A percentile compares a stretch with the other conserved stretches of the same genome.
These are phyloP conservation scores for Clitopilus passeckerianus DNA, from an alignment of 768 basidiomycete species.

Conservation along the genomic window DNA sequence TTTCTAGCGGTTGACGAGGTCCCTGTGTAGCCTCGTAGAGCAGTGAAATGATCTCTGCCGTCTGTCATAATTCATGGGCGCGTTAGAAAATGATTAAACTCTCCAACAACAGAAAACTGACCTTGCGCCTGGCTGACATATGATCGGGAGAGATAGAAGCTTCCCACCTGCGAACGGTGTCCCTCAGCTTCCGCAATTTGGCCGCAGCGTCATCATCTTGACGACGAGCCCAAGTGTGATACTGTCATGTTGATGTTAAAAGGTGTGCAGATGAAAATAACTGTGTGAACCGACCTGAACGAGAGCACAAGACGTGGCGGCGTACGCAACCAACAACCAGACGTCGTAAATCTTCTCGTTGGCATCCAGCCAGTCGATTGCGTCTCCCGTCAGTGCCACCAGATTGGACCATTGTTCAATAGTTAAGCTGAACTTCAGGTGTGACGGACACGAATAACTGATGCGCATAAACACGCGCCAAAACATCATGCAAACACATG, in stretches of 20 bases:
- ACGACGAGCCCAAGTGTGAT: slow-evolving; percentile 89
- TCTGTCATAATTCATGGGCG: slow-evolving; percentile 38
- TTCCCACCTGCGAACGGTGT: slow-evolving; percentile 87
- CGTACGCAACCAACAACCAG: slow-evolving; percentile 84
- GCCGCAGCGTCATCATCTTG: slow-evolving; percentile 70
- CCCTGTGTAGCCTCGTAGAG: slow-evolving; percentile 93
- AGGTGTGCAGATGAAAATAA: slow-evolving; percentile 1
- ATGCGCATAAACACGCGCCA: slow-evolving; percentile 99
- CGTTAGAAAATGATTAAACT: slow-evolving; percentile 5
- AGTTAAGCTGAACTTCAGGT: slow-evolving; percentile 82
- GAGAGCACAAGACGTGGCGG: slow-evolving; percentile 83
- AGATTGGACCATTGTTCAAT: slow-evolving; percentile 77
- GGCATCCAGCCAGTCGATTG: slow-evolving; percentile 85
- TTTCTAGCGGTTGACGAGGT: slow-evolving; percentile 42
- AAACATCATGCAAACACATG: slow-evolving; percentile 93
- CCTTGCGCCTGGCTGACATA: slow-evolving; percentile 93
- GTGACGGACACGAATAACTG: slow-evolving; percentile 86
- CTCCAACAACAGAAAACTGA: slow-evolving; percentile 21
- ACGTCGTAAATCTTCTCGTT: slow-evolving; percentile 82
- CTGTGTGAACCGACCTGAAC: slow-evolving; percentile 61
- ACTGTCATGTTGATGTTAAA: slow-evolving; percentile 39
- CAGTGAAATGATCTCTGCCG: slow-evolving; percentile 87
- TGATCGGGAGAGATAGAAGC: slow-evolving; percentile 83
- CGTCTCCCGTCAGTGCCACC: slow-evolving; percentile 67
- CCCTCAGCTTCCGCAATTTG: slow-evolving; percentile 74